A percentile compares a stretch with the other conserved stretches of the same genome.
Evolutionary conservation across 768 basidiomycete genomes (phyloP).

Genomic region (Cyclocybe aegerita): DNA sequence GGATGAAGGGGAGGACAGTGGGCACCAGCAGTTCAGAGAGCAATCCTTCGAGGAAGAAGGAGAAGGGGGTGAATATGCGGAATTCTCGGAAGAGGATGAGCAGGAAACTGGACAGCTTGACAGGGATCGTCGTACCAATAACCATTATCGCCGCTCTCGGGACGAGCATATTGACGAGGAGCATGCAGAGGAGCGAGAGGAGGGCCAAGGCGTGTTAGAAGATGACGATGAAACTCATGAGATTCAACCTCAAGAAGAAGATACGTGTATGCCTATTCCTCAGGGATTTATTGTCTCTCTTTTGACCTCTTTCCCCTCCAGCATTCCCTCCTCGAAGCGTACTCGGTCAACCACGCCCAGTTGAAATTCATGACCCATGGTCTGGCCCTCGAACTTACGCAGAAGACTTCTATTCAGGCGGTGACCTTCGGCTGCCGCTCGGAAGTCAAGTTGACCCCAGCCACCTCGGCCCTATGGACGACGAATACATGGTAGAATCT

Average conservation of each 20-base stretch:
- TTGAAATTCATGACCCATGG: slow-evolving; percentile 33
- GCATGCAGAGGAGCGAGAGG: slow-evolving; percentile 3
- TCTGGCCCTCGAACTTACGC: slow-evolving; percentile 29
- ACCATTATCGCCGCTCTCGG: slow-evolving; percentile 2
- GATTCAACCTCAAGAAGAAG: slow-evolving; percentile 29
- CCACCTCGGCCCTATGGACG: slow-evolving; percentile 21
- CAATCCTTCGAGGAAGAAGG: slow-evolving; percentile 18
- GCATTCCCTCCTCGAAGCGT: slow-evolving; percentile 13
- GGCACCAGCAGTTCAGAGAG: slow-evolving; percentile 15
- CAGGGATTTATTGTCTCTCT: background rate
- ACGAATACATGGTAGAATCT: slow-evolving; percentile 1
- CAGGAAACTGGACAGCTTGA: slow-evolving; percentile 2
- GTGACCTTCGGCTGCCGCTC: slow-evolving; percentile 26
- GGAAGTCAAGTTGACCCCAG: slow-evolving; percentile 20
- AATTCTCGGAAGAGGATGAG: slow-evolving; percentile 13
- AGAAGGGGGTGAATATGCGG: slow-evolving; percentile 11
- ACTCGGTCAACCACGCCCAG: slow-evolving; percentile 11
- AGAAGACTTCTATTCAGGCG: slow-evolving; percentile 40
- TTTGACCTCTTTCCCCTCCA: background rate
- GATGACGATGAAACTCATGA: slow-evolving; percentile 23
- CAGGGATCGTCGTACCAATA: background rate
- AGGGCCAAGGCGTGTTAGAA: background rate
- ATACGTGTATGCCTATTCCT: slow-evolving; percentile 25
- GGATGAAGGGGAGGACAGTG: slow-evolving; percentile 17
- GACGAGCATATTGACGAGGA: background rate